A percentile compares a stretch with the other conserved stretches of the same genome.
These are phyloP conservation scores for Kodamaea plutei DNA, from an alignment of 1,139 yeast species.

Conservation along the genomic window DNA sequence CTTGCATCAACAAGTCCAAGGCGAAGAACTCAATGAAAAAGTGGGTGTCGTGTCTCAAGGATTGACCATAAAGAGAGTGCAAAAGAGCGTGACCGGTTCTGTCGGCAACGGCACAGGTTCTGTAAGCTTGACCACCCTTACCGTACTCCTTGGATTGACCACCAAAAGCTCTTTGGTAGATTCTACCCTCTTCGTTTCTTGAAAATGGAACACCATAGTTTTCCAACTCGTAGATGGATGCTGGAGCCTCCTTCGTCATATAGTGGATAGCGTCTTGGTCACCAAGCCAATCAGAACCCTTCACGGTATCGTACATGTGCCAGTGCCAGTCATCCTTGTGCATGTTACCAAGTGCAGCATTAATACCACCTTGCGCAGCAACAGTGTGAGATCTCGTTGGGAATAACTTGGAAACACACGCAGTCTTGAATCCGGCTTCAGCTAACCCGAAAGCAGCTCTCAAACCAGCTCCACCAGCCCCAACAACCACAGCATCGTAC, in stretches of 20 bases:
- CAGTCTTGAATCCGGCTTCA: constrained; percentile 95
- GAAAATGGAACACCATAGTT: constrained; percentile 98
- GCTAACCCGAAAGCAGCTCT: constrained; percentile 98
- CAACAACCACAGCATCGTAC: constrained; percentile 95
- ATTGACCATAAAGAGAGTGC: constrained; percentile 95
- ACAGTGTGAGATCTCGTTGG: constrained; percentile 99
- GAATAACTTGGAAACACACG: constrained; percentile 94
- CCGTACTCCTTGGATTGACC: constrained; percentile 96
- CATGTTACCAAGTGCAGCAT: constrained; percentile 97
- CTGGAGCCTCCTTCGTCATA: constrained; percentile 98
- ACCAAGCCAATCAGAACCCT: constrained; percentile 99
- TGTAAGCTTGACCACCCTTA: constrained; percentile 98
- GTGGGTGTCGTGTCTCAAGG: constrained; percentile 94
- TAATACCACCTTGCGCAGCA: constrained; percentile 99
- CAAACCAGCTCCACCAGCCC: constrained; percentile 99
- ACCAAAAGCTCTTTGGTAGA: constrained; percentile 98
- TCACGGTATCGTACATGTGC: constrained; percentile 99
- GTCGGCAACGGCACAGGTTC: constrained; percentile 99
- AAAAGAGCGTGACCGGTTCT: constrained; percentile 97
- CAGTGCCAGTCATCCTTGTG: constrained; percentile 98
- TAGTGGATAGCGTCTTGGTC: constrained; percentile 99
- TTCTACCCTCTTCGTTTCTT: constrained; percentile 94
- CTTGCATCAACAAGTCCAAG: constrained; percentile 88
- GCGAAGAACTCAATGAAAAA: constrained; percentile 98
- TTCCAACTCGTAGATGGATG: constrained; percentile 92